A percentile compares a stretch with the other conserved stretches of the same genome.
These are phyloP conservation scores for Vitis cinerea DNA, from an alignment of 164 flowering plant species.

Conservation along the genomic window DNA sequence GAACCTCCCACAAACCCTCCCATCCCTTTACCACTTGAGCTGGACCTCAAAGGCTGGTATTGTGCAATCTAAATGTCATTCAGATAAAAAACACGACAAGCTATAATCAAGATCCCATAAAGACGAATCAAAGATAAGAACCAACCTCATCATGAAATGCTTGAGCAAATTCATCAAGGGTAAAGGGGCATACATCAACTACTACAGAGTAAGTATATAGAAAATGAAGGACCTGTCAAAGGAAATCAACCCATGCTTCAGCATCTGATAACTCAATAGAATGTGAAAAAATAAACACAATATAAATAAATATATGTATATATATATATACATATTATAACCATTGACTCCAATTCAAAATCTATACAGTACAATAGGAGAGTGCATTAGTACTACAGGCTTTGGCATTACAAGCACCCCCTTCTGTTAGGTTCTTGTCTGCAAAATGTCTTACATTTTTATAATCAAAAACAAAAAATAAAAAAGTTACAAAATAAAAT, in stretches of 20 bases:
- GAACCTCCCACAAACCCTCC: no score
- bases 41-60: no score
- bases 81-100: not conserved
- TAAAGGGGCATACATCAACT: conserved; percentile 58
- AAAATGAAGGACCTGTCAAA: conserved; percentile 75
- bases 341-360: not conserved
- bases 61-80: not conserved
- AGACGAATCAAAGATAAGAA: conserved; percentile 5
- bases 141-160: conserved; percentile 90
- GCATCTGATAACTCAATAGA: conserved; percentile 1
- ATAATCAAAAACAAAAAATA: not conserved
- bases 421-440: no score
- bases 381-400: no score
- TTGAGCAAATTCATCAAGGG: conserved; percentile 86
- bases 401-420: no score
- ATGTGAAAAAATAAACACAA: not conserved
- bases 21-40: no score
- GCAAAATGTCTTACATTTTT: no score
- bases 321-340: not conserved
- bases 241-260: conserved; percentile 12
- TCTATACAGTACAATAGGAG: no score
- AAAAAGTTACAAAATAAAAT: not conserved
- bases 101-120: not conserved
- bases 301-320: not conserved
- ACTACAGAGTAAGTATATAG: conserved; percentile 60